Base-by-base conservation (phyloP, 495 filamentous ascomycete genomes). In the Pseudoneurospora amorphoporcata region DNA sequence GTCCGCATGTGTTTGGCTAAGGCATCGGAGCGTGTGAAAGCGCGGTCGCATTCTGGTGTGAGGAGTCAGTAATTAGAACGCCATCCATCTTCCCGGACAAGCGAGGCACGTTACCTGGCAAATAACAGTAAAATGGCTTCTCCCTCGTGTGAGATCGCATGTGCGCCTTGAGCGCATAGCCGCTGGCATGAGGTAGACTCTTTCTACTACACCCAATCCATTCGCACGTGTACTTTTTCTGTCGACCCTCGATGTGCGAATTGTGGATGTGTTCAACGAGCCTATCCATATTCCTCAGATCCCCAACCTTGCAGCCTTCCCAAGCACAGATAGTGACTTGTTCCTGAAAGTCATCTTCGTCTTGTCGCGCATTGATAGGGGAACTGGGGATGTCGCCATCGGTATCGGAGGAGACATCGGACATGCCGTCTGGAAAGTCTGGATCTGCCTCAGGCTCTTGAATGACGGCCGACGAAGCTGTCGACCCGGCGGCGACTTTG, bases 1-100 rank as follows among this genome's bases (percentile, higher is more conserved):
- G 95, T 98, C 79, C 95, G 91, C 93, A 98, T 97, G 80, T 99
- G 95, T 79, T 99, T 99, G 7, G 95, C 94, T 0, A 99, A 89
- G 29, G 95, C 95, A 79, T 99, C 95, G 39, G 95, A 98, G 72
- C 95, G 90, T 9, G 95, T 99, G 78, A 99, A 99, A 70, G 94
- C 93, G 77, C 95, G 92, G 79, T 99, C 96, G 82, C 95, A 99
- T 87, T 99, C 95, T 97, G 76, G 38, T 58, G 4, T 2, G 35
- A 42, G 37, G 23, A 8, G 68, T 68, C 29, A 73, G 76, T 58
- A 74, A 37, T 5, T 7, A 3, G 35, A 8, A 41, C 3, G 43
- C 17, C 17, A 71, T 38, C n/a, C 29, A 45, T 38, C 45, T 39
- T 41, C 39, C 14, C 43, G 29, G 23, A 38, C 61, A 43, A 39